A percentile compares a stretch with the other conserved stretches of the same genome.
These are phyloP conservation scores for Penicillium brevicompactum DNA, from an alignment of 2,329 filamentous ascomycete species.

Conservation along the genomic window DNA sequence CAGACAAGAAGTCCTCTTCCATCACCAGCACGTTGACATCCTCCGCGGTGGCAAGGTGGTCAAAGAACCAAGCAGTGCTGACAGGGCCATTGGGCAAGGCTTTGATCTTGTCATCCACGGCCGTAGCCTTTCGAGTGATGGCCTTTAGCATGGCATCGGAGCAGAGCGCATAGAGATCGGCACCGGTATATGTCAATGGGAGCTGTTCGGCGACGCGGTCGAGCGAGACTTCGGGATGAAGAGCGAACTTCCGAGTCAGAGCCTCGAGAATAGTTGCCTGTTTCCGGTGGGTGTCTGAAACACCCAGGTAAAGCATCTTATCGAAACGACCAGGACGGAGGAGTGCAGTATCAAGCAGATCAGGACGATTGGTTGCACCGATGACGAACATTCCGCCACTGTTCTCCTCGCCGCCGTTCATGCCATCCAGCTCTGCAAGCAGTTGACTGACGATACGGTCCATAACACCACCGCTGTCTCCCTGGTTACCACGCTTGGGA, in stretches of 20 bases:
- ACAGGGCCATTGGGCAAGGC: slow-evolving; percentile 62
- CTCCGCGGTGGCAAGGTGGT: slow-evolving; percentile 79
- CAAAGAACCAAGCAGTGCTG: slow-evolving; percentile 92
- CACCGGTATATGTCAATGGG: slow-evolving; percentile 95
- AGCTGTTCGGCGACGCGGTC: slow-evolving; percentile 71
- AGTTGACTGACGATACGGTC: slow-evolving; percentile 95
- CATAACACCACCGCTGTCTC: slow-evolving; percentile 97
- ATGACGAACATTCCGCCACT: slow-evolving; percentile 90
- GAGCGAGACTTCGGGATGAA: slow-evolving; percentile 78
- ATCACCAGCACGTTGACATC: slow-evolving; percentile 87
- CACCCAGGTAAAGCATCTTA: slow-evolving; percentile 96
- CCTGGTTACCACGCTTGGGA: slow-evolving; percentile 94
- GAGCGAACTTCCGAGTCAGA: slow-evolving; percentile 88
- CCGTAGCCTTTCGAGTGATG: slow-evolving; percentile 83
- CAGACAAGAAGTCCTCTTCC: slow-evolving; percentile 82
- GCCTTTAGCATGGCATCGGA: slow-evolving; percentile 99
- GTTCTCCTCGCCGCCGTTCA: slow-evolving; percentile 87
- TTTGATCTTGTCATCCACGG: slow-evolving; percentile 81
- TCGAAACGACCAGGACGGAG: slow-evolving; percentile 91
- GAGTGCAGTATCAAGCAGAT: slow-evolving; percentile 87
- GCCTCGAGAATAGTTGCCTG: slow-evolving; percentile 93
- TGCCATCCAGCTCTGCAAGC: slow-evolving; percentile 92
- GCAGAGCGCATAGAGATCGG: slow-evolving; percentile 95
- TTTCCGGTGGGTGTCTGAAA: slow-evolving; percentile 95
- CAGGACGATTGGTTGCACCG: slow-evolving; percentile 91